These are phyloP conservation scores for Holtermannia corniformis DNA, from an alignment of 768 basidiomycete species.

Conservation along the genomic window DNA sequence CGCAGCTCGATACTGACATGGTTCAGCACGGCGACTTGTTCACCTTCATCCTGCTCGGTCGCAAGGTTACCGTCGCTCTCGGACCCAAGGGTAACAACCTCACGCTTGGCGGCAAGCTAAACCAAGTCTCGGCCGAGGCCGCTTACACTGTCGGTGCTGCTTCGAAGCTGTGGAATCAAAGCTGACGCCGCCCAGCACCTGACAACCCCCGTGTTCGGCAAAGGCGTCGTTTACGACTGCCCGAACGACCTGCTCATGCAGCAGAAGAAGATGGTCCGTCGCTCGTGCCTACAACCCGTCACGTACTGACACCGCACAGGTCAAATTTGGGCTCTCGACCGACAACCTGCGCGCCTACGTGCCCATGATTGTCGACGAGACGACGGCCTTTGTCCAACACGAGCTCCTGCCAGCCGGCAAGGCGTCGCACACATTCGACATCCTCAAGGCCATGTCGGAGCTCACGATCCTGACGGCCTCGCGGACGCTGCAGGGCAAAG, in stretches of 20 bases:
- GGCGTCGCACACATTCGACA: constrained; percentile 47
- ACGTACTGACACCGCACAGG: constrained; percentile 17
- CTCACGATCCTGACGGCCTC: constrained; percentile 93
- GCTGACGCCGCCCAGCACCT: constrained; percentile 52
- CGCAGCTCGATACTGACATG: not conserved
- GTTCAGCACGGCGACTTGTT: constrained; percentile 89
- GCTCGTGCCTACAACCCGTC: no score
- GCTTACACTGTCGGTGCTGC: constrained; percentile 61
- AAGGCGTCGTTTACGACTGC: constrained; percentile 93
- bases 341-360: constrained; percentile 83
- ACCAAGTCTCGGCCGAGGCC: constrained; percentile 87
- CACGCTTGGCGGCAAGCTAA: constrained; percentile 84
- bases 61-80: constrained; percentile 80
- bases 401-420: constrained; percentile 45
- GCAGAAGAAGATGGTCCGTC: constrained; percentile 76
- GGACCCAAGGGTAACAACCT: constrained; percentile 90
- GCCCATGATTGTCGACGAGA: constrained; percentile 58
- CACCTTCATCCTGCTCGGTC: constrained; percentile 83
- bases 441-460: constrained; percentile 62
- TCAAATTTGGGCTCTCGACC: constrained; percentile 86
- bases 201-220: constrained; percentile 91
- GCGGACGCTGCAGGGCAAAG: constrained; percentile 82
- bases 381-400: constrained; percentile 58
- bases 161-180: not conserved
- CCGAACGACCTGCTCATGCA: constrained; percentile 97